These are phyloP conservation scores for Ceratobasidium sp. DNA, from an alignment of 1,284 basidiomycete genomes.

Conservation along the genomic window DNA sequence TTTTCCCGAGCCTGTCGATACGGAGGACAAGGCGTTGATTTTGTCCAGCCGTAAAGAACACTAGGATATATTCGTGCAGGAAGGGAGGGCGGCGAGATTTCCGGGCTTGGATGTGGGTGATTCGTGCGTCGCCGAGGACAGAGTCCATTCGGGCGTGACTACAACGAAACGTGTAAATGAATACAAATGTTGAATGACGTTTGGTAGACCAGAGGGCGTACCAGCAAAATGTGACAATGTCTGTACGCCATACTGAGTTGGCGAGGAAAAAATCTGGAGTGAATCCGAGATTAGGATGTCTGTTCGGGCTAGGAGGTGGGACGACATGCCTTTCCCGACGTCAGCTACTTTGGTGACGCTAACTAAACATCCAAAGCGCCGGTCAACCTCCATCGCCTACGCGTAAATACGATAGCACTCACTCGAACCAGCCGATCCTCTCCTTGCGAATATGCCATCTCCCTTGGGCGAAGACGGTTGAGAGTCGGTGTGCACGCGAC, in stretches of 20 bases:
- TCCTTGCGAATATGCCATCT: neutral
- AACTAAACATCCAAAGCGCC: neutral
- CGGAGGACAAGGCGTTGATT: conserved; percentile 28
- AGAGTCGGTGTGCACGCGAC: neutral
- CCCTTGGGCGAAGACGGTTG: neutral
- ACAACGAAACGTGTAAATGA: neutral
- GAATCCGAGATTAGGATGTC: no score
- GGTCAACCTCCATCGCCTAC: neutral
- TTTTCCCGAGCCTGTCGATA: conserved; percentile 32
- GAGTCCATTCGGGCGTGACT: conserved; percentile 9
- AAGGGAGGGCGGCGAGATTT: conserved; percentile 35
- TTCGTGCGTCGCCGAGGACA: conserved; percentile 14
- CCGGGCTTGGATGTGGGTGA: conserved; percentile 34
- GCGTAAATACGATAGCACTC: neutral
- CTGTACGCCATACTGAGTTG: conserved; percentile 11
- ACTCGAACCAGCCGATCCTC: neutral
- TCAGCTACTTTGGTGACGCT: neutral
- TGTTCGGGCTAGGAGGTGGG: neutral
- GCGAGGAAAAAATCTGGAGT: conserved; percentile 14
- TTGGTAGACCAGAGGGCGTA: neutral
- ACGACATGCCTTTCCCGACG: neutral
- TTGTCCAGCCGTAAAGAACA: conserved; percentile 11
- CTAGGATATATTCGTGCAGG: conserved; percentile 31
- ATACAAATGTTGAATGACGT: no score
- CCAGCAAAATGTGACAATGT: conserved; percentile 41